Percentiles rank a stretch among this genome's conserved stretches.
phyloP scores from a whole-genome alignment of 371 early-diverging fungal species.

The Syncephalastrum monosporum region DNA sequence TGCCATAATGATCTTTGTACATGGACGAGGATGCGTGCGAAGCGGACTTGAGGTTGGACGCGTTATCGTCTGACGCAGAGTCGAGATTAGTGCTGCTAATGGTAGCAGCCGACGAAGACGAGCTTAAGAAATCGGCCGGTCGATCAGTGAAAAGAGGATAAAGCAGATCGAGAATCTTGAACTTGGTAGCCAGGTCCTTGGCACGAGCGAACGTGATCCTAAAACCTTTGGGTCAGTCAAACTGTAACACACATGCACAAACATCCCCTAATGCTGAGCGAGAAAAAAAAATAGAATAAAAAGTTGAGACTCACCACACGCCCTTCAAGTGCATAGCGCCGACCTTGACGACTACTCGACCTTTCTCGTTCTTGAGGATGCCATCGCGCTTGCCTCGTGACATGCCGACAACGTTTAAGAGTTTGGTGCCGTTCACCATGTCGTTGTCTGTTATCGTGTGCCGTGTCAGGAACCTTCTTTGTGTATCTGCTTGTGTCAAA shows the following conservation, averaged over 20 bases:
- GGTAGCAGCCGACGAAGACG: constrained; percentile 1
- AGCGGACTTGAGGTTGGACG: too few relatives aligned
- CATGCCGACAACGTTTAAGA: constrained; percentile 85
- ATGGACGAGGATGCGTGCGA: too few relatives aligned
- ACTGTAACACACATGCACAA: constrained; percentile 3
- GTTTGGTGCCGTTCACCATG: constrained; percentile 85
- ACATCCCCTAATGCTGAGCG: background rate
- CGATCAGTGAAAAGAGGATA: constrained; percentile 78
- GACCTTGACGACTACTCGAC: constrained; percentile 81
- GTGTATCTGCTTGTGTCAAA: background rate
- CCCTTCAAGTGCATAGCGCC: constrained; percentile 90
- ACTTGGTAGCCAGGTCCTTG: constrained; percentile 67
- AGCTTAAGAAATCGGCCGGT: constrained; percentile 40
- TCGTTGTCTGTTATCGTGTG: constrained; percentile 58
- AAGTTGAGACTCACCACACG: constrained; percentile 63
- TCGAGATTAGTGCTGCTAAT: too few relatives aligned
- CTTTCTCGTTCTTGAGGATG: constrained; percentile 85
- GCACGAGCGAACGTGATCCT: constrained; percentile 75
- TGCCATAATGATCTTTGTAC: too few relatives aligned
- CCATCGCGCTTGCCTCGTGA: constrained; percentile 88
- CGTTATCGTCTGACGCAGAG: too few relatives aligned
- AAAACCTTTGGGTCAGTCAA: background rate
- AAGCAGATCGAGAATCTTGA: constrained; percentile 67
- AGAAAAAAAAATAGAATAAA: constrained; percentile 3
- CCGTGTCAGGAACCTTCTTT: background rate